phyloP scores from a whole-genome alignment of 2,329 filamentous ascomycete genomes.

The Sporothrix sp. region DNA sequence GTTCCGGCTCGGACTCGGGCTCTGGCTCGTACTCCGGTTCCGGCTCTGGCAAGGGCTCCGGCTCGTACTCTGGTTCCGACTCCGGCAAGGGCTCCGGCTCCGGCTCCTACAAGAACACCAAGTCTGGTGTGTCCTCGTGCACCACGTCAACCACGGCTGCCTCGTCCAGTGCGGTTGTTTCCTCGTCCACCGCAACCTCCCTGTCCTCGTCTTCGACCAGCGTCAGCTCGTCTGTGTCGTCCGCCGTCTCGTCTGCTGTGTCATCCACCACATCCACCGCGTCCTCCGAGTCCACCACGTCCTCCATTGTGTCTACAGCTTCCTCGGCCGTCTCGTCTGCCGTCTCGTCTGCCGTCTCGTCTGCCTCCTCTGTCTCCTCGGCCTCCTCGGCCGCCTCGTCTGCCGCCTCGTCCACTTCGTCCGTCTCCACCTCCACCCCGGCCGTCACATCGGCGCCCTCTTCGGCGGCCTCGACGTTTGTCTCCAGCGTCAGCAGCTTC shows the following conservation, averaged over 20 bases:
- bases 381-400: neutral
- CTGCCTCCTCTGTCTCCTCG: neutral
- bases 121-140: too few species aligned
- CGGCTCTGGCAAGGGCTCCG: neutral
- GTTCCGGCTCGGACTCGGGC: neutral
- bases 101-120: neutral
- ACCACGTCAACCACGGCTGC: too few species aligned
- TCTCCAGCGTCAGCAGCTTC: neutral
- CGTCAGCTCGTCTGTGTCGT: too few species aligned
- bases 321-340: neutral
- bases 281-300: too few species aligned
- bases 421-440: neutral
- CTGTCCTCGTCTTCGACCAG: too few species aligned
- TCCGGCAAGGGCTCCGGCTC: neutral
- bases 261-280: too few species aligned
- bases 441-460: neutral
- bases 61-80: neutral
- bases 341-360: neutral
- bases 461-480: neutral
- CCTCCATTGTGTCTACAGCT: too few species aligned
- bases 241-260: neutral
- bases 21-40: neutral
- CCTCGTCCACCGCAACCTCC: too few species aligned
- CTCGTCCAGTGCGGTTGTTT: too few species aligned
- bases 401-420: neutral